These are phyloP conservation scores for Scedosporium dehoogii DNA, from an alignment of 2,329 filamentous ascomycete genomes.

Conservation along the genomic window DNA sequence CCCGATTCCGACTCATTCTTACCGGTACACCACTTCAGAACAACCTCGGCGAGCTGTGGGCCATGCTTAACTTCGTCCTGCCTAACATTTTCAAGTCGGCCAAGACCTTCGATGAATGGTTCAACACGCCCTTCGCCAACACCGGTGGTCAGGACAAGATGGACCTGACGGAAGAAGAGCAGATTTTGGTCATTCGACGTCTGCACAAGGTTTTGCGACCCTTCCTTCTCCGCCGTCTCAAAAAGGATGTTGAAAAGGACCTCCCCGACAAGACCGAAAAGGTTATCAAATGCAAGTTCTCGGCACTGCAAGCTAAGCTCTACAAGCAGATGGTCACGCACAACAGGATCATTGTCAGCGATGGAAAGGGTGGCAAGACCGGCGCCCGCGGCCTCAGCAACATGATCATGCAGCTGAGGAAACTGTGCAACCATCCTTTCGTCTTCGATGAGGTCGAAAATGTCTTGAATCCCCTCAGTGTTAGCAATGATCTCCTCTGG, in stretches of 20 bases:
- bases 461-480: slow-evolving; percentile 84
- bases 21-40: slow-evolving; percentile 97
- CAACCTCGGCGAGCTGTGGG: slow-evolving; percentile 92
- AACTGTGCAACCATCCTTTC: slow-evolving; percentile 98
- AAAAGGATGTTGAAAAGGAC: slow-evolving; percentile 99
- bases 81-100: slow-evolving; percentile 99
- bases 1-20: slow-evolving; percentile 89
- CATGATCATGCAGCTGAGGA: slow-evolving; percentile 99
- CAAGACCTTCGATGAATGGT: slow-evolving; percentile 99
- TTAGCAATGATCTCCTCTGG: slow-evolving; percentile 91
- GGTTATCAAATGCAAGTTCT: slow-evolving; percentile 99
- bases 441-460: slow-evolving; percentile 98
- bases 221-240: slow-evolving; percentile 94
- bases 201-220: slow-evolving; percentile 95
- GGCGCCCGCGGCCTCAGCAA: slow-evolving; percentile 92
- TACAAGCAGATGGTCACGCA: slow-evolving; percentile 97
- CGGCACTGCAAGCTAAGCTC: slow-evolving; percentile 80
- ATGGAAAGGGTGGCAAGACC: slow-evolving; percentile 91
- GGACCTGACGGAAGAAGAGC: slow-evolving; percentile 99
- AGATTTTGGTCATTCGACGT: slow-evolving; percentile 94
- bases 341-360: slow-evolving; percentile 88
- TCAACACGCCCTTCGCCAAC: slow-evolving; percentile 98
- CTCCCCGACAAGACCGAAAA: slow-evolving; percentile 97
- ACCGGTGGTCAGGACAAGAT: slow-evolving; percentile 97
- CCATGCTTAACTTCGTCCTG: slow-evolving; percentile 94